Base-by-base conservation (phyloP, 1,139 yeast genomes). In the Torulaspora pretoriensis region DNA sequence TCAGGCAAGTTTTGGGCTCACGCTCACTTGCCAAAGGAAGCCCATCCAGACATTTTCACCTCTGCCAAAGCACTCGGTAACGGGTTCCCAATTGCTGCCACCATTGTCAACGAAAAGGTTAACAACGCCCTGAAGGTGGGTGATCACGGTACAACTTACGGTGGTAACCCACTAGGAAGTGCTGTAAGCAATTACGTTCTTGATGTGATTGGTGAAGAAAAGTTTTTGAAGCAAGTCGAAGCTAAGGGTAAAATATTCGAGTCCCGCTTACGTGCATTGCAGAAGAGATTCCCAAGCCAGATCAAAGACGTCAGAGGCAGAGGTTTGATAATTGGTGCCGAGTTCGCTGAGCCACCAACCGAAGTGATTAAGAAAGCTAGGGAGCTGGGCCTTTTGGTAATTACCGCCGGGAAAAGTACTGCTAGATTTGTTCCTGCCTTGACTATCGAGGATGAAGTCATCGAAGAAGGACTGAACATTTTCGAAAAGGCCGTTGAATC, bases 71-170 rank as follows among this genome's bases (percentile, higher is more conserved):
- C 97, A 1, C 73, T 92, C 35, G 98, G 98, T 48, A 92, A 92
- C 61, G 98, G 98, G n/a, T 88, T 81, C 73, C 98, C 98, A 30
- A 84, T 92, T 57, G 96, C 95, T 41, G 98, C 97, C 6, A 86
- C 95, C 3, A 76, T 92, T 77, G 80, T 92, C 44, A 79, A 86
- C 42, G 94, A 87, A 53, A 74, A 78, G 48, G 85, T 92, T 26
- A 95, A 88, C 62, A 66, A 71, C 10, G 79, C 73, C 1, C 71
- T 92, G 55, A 73, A 79, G 49, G 92, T 87, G 14, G 98, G 98
- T 45, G 98, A 92, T 63, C 98, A 92, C 64, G 98, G 98, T 42
- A 90, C 97, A 4, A 92, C 98, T 0, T 92, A 85, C 63, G 98
- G 98, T 51, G 98, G 98, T 43, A 92, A 92, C 65, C 97, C 98